Evolutionary conservation across 2,329 filamentous ascomycete species (phyloP).

Genomic region (Ceratocystis huliohia): DNA sequence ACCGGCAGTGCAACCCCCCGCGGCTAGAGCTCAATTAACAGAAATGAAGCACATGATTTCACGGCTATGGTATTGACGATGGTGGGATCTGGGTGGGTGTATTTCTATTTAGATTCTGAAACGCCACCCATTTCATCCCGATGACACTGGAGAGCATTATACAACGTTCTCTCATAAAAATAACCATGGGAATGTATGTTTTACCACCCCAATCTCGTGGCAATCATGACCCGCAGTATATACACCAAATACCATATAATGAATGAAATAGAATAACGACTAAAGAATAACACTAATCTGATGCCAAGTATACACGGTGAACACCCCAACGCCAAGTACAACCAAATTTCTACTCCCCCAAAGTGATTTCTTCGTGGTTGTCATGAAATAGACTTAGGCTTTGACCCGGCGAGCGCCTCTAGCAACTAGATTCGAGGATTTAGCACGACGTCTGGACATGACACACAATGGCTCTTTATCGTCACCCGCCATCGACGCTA

Average conservation of each 20-base stretch:
- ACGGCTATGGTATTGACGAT: background rate
- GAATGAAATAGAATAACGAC: constrained; percentile 1
- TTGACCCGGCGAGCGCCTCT: constrained; percentile 40
- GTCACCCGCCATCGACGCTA: constrained; percentile 75
- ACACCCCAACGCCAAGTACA: background rate
- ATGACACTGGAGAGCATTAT: no score
- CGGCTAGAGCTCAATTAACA: constrained; percentile 24
- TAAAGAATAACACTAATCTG: background rate
- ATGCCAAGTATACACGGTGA: background rate
- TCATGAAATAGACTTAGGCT: constrained; percentile 24
- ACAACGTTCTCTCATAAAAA: background rate
- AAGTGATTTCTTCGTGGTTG: constrained; percentile 10
- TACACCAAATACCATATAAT: background rate
- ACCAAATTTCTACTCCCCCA: background rate
- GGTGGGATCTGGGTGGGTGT: background rate
- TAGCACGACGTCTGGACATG: constrained; percentile 49
- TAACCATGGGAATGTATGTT: background rate
- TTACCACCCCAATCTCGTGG: background rate
- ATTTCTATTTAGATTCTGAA: background rate
- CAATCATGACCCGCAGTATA: background rate
- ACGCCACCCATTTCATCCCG: no score
- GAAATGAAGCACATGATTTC: background rate
- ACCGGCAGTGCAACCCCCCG: constrained; percentile 50
- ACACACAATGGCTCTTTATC: constrained; percentile 66
- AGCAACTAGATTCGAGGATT: constrained; percentile 43